Percentiles rank a stretch among this genome's conserved stretches.
These are phyloP conservation scores for Tremellales sp. DNA, from an alignment of 1,284 basidiomycete species.

Conservation along the genomic window DNA sequence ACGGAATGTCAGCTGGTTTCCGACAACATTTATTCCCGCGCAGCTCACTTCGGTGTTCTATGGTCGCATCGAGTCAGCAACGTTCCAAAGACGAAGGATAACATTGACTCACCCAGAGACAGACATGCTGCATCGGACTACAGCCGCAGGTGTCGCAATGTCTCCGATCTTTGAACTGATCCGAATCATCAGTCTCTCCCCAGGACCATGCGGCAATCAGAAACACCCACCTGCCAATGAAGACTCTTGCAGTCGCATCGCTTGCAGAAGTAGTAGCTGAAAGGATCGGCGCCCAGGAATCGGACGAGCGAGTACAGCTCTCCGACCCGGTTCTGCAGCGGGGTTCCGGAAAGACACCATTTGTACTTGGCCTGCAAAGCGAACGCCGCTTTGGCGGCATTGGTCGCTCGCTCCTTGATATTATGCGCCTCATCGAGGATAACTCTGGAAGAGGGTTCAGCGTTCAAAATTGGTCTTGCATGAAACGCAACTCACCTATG, in stretches of 20 bases:
- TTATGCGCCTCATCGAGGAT: constrained; percentile 94
- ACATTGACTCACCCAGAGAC: too few species aligned
- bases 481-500: constrained; percentile 58
- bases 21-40: background rate
- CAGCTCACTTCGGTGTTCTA: constrained; percentile 33
- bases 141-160: constrained; percentile 89
- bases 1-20: constrained; percentile 61
- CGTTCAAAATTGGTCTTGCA: background rate
- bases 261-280: constrained; percentile 84
- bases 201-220: constrained; percentile 16
- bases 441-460: constrained; percentile 21
- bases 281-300: constrained; percentile 87
- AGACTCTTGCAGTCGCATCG: constrained; percentile 56
- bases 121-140: constrained; percentile 87
- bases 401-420: constrained; percentile 91
- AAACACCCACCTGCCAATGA: constrained; percentile 51
- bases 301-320: constrained; percentile 91
- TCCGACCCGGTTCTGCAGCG: constrained; percentile 91
- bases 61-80: too few species aligned
- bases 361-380: constrained; percentile 74
- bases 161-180: constrained; percentile 69
- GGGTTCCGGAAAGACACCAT: constrained; percentile 99
- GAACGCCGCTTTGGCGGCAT: constrained; percentile 95
- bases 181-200: constrained; percentile 65
- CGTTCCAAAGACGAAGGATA: too few species aligned